Evolutionary conservation across 208 protist genomes (phyloP), one percentile per base, ranked within the genome.

Genomic region (Jaenimonas drosophilae): DNA sequence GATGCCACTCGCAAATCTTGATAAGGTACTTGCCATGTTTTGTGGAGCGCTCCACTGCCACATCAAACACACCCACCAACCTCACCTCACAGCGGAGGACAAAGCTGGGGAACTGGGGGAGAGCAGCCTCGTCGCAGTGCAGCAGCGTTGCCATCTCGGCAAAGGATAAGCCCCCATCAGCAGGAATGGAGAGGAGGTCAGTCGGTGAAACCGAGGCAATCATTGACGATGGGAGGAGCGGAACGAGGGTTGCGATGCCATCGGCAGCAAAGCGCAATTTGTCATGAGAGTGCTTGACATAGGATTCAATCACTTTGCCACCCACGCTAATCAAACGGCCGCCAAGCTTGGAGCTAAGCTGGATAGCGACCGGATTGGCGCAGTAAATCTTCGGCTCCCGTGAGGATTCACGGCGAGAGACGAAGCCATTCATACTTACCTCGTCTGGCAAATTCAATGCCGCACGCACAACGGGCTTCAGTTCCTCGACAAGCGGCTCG

Each of bases 321-420:
- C 86, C 86, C 12, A 87, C 86, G 41, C 82, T 57, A 51, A 79
- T 64, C 24, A 91, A 68, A 29, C 81, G 75, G 34, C 59, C 37
- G 41, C 76, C 76, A 11, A 89, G 69, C 60, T 64, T 56, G 12
- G 55, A 45, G 25, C 60, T 64, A 32, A 94, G 39, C 33, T 21
- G 56, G 29, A 73, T 64, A 9, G 64, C 61, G 37, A 57, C 67
- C 17, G 55, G 49, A 51, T 71, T 73, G 31, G 78, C 75, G 46
- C 73, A 81, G 58, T 91, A 94, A 0, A 91, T 51, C 49, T 94
- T 94, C 49, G 79, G 77, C 27, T 79, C 67, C 2, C 82, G 64
- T 5, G 72, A 55, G 24, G 29, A 45, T 44, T 83, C 78, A 49
- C 64, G 76, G 43, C 81, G 81, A 19, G 64, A 52, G 21, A 88